Evolutionary conservation across 208 protist genomes (phyloP), one percentile per base, ranked within the genome.

Genomic region (Vickermania spadyakhi): DNA sequence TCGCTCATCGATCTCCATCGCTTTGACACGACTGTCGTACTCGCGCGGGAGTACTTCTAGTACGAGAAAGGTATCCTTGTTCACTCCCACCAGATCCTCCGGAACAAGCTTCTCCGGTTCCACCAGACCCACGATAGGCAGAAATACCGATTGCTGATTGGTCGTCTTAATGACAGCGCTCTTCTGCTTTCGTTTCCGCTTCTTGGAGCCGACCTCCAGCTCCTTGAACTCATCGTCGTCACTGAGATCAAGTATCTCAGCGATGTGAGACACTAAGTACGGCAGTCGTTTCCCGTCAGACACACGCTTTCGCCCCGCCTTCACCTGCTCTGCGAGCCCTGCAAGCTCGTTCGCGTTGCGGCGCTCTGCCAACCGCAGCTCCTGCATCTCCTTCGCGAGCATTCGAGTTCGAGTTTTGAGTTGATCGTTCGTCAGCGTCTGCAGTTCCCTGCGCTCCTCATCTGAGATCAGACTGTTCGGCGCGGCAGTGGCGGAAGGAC

Each of bases 1-100:
- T 73, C 95, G 96, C 70, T 99, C 98, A 56, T 99, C 98, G 29
- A 99, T 98, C 77, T 99, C 98, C 99, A 99, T 99, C 28, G 98
- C 97, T 82, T 99, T 99, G n/a, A 99, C 99, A 22, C 98, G 97
- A 36, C 96, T 96, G 79, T 99, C 98, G 76, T 98, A 99, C 89
- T 99, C 98, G 21, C 96, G 76, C n/a, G 99, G 99, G 18, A 99
- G 85, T 23, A 87, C 99, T 74, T 99, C 98, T 1, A 99, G 83
- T 54, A 99, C 95, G 13, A 99, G 90, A 72, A 99, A 99, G 41
- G 96, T 98, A 81, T 99, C 99, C 75, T 99, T 99, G 84, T 99
- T 99, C 14, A 99, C 96, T 25, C 98, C 99, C 11, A 99, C 97
- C 14, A 99, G 84, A 69, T 99, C 99, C 31, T 98, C 96, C 28